Conservation (phyloP, 2,329 filamentous ascomycete genomes). For the Achaetomium macrosporum region DNA sequence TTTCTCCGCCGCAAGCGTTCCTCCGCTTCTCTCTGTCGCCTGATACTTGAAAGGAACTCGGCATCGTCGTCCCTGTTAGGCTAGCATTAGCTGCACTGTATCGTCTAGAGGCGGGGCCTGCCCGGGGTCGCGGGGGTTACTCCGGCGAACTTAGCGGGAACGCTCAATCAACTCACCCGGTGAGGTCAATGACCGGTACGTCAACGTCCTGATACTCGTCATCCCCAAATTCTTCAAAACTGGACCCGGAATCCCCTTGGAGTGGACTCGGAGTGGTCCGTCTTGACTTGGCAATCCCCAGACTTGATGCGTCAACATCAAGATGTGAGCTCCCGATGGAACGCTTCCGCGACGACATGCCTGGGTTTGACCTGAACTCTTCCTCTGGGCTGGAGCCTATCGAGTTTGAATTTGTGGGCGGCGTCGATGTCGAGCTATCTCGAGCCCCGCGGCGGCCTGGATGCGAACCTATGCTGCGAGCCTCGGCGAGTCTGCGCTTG, state of each 20-base stretch:
- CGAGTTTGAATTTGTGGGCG: constrained; percentile 9
- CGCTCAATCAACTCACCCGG: constrained; percentile 20
- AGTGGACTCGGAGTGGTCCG: constrained; percentile 25
- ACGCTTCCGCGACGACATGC: constrained; percentile 25
- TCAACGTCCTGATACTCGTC: neutral
- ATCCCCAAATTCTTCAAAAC: constrained; percentile 1
- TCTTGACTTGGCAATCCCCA: constrained; percentile 29
- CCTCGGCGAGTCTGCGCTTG: constrained; percentile 27
- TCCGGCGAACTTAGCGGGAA: neutral
- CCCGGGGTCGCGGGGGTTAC: neutral
- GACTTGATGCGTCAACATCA: constrained; percentile 3
- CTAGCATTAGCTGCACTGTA: neutral
- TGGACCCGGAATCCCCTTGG: neutral
- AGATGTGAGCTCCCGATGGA: constrained; percentile 25
- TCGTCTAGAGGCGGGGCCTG: neutral
- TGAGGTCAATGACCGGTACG: constrained; percentile 27
- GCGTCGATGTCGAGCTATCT: neutral
- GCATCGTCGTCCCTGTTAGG: constrained; percentile 23
- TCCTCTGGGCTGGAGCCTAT: constrained; percentile 4
- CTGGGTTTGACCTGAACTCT: neutral
- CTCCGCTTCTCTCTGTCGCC: constrained; percentile 31
- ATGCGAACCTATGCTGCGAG: constrained; percentile 11
- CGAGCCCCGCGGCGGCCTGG: neutral
- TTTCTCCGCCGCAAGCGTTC: constrained; percentile 34
- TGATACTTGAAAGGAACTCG: constrained; percentile 20